Conservation (phyloP, 2,329 filamentous ascomycete genomes). For the Cladosporium sp. region DNA sequence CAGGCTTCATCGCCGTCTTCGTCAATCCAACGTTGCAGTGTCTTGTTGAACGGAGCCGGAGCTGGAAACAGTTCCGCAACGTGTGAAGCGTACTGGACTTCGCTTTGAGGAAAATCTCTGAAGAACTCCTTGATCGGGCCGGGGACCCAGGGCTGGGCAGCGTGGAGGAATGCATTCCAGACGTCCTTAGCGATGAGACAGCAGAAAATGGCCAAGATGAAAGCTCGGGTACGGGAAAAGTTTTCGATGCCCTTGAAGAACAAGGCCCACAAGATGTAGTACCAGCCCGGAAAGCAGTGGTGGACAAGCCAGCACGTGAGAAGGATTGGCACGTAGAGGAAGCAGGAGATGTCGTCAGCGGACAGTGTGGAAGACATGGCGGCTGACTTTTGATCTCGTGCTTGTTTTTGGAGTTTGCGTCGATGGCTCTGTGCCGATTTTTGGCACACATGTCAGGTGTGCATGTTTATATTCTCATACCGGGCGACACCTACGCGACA, state of each 20-base stretch:
- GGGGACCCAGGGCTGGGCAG: background rate
- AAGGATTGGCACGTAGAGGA: background rate
- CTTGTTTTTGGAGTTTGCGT: background rate
- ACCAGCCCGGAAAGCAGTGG: background rate
- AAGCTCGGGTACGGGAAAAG: background rate
- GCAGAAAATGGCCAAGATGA: background rate
- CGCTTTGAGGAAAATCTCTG: background rate
- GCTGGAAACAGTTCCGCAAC: background rate
- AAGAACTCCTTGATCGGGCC: background rate
- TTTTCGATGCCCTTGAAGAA: background rate
- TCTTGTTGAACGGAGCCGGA: background rate
- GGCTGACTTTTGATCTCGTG: background rate
- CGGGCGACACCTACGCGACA: background rate
- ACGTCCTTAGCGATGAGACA: background rate
- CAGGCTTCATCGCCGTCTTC: background rate
- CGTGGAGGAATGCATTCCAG: background rate
- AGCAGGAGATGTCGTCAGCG: background rate
- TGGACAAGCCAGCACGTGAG: background rate
- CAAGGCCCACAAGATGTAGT: background rate
- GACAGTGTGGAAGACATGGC: background rate
- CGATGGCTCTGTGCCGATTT: background rate
- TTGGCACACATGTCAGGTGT: background rate
- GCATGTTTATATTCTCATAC: no score
- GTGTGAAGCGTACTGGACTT: background rate
- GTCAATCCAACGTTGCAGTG: background rate